Evolutionary conservation across 805 yeast species (phyloP), one percentile per base, ranked within the genome.

Genomic region (Grigorovia yakushimaensis): DNA sequence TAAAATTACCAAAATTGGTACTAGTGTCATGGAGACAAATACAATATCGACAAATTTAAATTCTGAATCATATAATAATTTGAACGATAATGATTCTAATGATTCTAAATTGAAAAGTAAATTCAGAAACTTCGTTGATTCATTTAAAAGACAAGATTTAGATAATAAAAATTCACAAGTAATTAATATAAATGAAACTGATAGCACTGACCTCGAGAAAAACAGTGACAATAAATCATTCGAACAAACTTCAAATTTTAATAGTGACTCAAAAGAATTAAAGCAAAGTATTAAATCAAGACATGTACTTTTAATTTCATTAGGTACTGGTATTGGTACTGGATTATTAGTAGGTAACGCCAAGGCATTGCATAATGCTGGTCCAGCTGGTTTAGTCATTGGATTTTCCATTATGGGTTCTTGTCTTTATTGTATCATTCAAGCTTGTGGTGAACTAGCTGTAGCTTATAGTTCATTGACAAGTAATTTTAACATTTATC

Each of bases 241-340:
- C 13, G 37, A 33, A n/a, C 37, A 33, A 33, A 15, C 13, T 30
- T 10, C 10, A 7, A 13, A 30, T 33, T 13, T 13, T n/a, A 33
- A 33, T 33, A 15, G 15, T 33, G 43, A 38, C 2, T 40, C 67
- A 46, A 66, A 73, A 46, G 64, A 63, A 51, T 54, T 56, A 45
- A 33, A 33, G 7, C 37, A 33, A 33, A 54, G 57, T 19, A 60
- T 62, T 39, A 58, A 60, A 33, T 60, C 71, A 6, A 71, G 88
- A 58, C 89, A 83, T 63, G 69, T 84, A 57, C 78, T 81, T 50
- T 77, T 84, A 82, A 82, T 84, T 55, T 82, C 88, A 38, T 73
- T 84, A 39, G 87, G 87, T 30, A 84, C 87, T 33, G 78, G 83
- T 54, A 78, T 82, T 44, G 91, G 91, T 54, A 81, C 88, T 2